Percentiles rank a stretch among this genome's conserved stretches.
These are phyloP conservation scores for Ganoderma boninense DNA, from an alignment of 1,284 basidiomycete species.

Conservation along the genomic window DNA sequence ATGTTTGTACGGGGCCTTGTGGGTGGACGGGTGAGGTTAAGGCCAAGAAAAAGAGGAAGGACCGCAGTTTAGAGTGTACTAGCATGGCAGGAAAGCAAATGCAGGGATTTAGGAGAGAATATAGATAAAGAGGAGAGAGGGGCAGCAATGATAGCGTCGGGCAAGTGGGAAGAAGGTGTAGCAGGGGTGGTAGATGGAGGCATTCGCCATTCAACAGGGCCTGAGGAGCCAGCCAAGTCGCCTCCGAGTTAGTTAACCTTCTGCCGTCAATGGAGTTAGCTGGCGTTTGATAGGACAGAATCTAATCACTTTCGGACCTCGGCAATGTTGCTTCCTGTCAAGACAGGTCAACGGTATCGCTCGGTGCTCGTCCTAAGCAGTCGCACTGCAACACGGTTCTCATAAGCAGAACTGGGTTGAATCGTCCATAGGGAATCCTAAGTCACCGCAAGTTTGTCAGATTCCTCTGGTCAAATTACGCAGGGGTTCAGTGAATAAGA, in stretches of 20 bases:
- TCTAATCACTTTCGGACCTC: neutral
- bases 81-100: constrained; percentile 13
- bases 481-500: too few species aligned
- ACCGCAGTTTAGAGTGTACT: constrained; percentile 14
- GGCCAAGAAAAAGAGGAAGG: constrained; percentile 13
- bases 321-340: neutral
- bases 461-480: too few species aligned
- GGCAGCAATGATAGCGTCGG: neutral
- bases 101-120: neutral
- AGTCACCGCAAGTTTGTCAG: too few species aligned
- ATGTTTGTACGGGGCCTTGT: constrained; percentile 16
- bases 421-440: too few species aligned
- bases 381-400: too few species aligned
- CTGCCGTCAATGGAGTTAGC: too few species aligned
- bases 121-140: neutral
- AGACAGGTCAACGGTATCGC: neutral
- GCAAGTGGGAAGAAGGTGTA: neutral
- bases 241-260: too few species aligned
- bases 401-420: too few species aligned
- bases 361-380: too few species aligned
- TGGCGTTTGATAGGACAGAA: neutral
- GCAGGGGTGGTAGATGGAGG: neutral
- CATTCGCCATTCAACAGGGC: neutral
- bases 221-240: neutral
- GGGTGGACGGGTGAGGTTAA: constrained; percentile 19